These are phyloP conservation scores for Clarireedia homoeocarpa DNA, from an alignment of 2,329 filamentous ascomycete genomes.

Conservation along the genomic window DNA sequence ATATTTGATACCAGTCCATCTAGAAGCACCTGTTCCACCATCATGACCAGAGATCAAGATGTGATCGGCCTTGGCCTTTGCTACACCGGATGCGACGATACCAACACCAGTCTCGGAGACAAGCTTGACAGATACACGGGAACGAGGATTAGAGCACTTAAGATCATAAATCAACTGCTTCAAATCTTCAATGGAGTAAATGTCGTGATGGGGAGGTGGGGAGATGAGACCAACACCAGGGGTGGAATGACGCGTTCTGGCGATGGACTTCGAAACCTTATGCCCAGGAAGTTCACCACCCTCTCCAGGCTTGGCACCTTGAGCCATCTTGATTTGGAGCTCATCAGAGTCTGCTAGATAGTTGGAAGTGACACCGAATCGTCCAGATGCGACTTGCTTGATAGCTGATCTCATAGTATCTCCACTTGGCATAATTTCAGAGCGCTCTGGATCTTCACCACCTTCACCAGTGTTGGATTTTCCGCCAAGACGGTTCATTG, in stretches of 20 bases:
- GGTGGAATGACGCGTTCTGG: constrained; percentile 89
- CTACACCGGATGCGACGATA: constrained; percentile 94
- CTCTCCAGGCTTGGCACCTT: constrained; percentile 95
- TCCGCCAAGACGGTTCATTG: constrained; percentile 93
- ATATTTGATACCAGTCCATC: constrained; percentile 99
- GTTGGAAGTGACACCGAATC: constrained; percentile 91
- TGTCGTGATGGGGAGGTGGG: constrained; percentile 93
- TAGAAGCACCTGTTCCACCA: constrained; percentile 89
- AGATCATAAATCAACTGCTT: constrained; percentile 98
- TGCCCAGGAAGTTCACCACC: constrained; percentile 95
- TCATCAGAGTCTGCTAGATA: constrained; percentile 94
- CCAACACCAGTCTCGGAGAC: constrained; percentile 96
- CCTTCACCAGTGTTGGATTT: constrained; percentile 98
- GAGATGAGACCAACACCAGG: constrained; percentile 94
- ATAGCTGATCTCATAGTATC: constrained; percentile 97
- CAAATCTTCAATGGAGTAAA: constrained; percentile 96
- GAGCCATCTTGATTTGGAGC: constrained; percentile 98
- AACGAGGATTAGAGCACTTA: constrained; percentile 90
- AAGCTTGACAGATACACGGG: constrained; percentile 91
- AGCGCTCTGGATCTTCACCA: constrained; percentile 90
- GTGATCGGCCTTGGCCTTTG: constrained; percentile 94
- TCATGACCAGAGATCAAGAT: constrained; percentile 96
- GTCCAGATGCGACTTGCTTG: constrained; percentile 93
- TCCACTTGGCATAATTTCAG: constrained; percentile 76
- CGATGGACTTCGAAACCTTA: constrained; percentile 93